phyloP scores from a whole-genome alignment of 2,329 filamentous ascomycete genomes.

The Pyrenochaeta sp. region DNA sequence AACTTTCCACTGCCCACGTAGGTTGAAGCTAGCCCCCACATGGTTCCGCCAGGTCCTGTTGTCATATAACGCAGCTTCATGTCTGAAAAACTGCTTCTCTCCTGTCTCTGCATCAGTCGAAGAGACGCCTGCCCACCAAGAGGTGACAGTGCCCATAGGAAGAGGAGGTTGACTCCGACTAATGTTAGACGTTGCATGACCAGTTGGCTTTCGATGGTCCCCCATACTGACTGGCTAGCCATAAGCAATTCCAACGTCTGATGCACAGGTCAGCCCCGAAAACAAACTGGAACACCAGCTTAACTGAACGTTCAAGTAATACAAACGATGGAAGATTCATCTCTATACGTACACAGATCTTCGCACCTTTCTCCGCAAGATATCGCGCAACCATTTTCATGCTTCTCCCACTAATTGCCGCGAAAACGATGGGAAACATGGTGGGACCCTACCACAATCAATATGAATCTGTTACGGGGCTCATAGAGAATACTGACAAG shows the following conservation, averaged over 20 bases:
- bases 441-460: slow-evolving; percentile 37
- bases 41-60: slow-evolving; percentile 30
- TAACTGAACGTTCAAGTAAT: background rate
- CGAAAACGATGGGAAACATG: slow-evolving; percentile 48
- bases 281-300: too few species aligned
- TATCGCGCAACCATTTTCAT: slow-evolving; percentile 49
- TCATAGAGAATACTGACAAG: slow-evolving; percentile 23
- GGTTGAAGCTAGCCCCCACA: slow-evolving; percentile 21
- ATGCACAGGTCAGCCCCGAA: slow-evolving; percentile 1
- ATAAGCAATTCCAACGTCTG: slow-evolving; percentile 47
- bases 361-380: slow-evolving; percentile 41
- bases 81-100: background rate
- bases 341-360: slow-evolving; percentile 34
- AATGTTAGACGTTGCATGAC: slow-evolving; percentile 39
- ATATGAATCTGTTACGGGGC: background rate
- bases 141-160: slow-evolving; percentile 49
- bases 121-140: slow-evolving; percentile 49
- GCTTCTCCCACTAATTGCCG: slow-evolving; percentile 44
- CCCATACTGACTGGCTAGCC: slow-evolving; percentile 50
- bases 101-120: slow-evolving; percentile 32
- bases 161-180: slow-evolving; percentile 41
- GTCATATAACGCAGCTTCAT: slow-evolving; percentile 38
- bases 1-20: slow-evolving; percentile 24
- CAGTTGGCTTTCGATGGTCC: slow-evolving; percentile 45
- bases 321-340: too few species aligned